Evolutionary conservation across 2,329 filamentous ascomycete species (phyloP), one percentile per base, ranked within the genome.

Genomic region (Alternaria burnsii): DNA sequence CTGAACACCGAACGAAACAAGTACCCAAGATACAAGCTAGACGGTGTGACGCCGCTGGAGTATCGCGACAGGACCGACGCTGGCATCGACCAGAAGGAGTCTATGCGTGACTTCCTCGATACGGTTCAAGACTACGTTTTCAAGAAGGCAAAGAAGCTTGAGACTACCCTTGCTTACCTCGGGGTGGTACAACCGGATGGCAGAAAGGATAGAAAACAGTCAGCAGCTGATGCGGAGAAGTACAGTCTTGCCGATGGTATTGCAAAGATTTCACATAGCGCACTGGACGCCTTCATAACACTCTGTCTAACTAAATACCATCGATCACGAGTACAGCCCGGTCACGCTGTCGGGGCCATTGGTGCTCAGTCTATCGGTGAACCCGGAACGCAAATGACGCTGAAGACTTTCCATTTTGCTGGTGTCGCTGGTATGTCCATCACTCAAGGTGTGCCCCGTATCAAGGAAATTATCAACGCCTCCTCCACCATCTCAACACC

Each of bases 381-480:
- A 75, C 95, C 95, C 0, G 95, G 95, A 77, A 99, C 95, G 0
- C 95, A 99, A 80, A 99, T 99, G 95, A 99, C 95, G 1, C 82
- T 99, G 66, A 98, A 98, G 82, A 98, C 95, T 76, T 98, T 98
- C 88, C 95, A 98, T 91, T 99, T 99, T 83, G 95, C 95, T 76
- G 95, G 95, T 91, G 95, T 99, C 66, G 95, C 95, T 43, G 94
- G 94, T 78, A 98, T 99, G 95, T 97, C 93, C 86, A 97, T 99
- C 76, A 99, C 95, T 0, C 93, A 97, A 76, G 95, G 95, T 91
- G 95, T 99, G 7, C 95, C 95, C 1, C 94, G 95, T 89, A 99
- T 99, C 83, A 99, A 99, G 82, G 95, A 99, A 84, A 99, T 99
- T 69, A 99, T 99, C 88, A 99, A 99, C 81, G 95, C 95, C 6